Evolutionary conservation across 2,329 filamentous ascomycete genomes (phyloP), one percentile per base, ranked within the genome.

Genomic region (Sclerotinia sclerotiorum): DNA sequence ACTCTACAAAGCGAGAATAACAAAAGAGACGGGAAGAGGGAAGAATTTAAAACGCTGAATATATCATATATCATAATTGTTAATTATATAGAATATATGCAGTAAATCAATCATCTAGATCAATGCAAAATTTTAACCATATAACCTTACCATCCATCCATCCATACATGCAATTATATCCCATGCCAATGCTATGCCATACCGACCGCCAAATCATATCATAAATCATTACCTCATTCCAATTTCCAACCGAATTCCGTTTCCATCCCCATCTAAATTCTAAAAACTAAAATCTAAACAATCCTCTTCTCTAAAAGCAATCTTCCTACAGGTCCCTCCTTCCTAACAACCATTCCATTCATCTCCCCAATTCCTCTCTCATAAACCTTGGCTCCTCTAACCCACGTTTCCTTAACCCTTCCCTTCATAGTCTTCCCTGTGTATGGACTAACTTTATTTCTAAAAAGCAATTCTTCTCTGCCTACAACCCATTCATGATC

Each of bases 401-500:
- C 70, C 75, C 75, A 78, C 2, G 77, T 78, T 69, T 78, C 75
- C 68, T 69, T 76, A 19, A 78, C 77, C 15, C 73, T 74, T 0
- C 82, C 85, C n/a, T 86, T 88, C 44, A 91, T 82, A 71, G 86
- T 84, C 79, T 93, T 89, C 86, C 97, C 77, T 60, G 77, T 74
- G 65, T 78, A 78, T 24, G 77, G 77, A 65, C 68, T 74, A 10
- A 78, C 76, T 67, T 78, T 78, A 68, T 78, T 78, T 51, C 76
- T 71, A 57, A 77, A 99, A 73, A 95, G 85, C 93, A 99, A 97
- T 62, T 93, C 92, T 70, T 86, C 88, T 24, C 85, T 83, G 69
- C 86, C 81, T 65, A 97, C 88, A 32, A 88, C 85, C 85, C 94
- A 99, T 73, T 86, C 85, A 29, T 87, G 88, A n/a, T 84, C 81